Evolutionary conservation across 169 alveolate species (phyloP).

Genomic region (Ichthyophthirius multifiliis): DNA sequence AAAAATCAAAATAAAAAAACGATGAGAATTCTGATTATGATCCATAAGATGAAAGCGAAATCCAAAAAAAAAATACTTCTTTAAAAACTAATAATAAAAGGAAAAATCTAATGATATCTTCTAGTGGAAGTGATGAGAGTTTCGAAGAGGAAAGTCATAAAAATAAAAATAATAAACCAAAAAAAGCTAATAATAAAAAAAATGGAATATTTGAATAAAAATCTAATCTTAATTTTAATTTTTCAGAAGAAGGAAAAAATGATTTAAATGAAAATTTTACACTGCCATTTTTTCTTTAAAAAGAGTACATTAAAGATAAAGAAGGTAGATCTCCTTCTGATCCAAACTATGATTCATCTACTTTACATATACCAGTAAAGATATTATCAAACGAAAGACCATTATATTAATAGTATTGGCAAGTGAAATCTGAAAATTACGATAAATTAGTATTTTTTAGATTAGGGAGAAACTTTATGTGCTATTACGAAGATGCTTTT

Average conservation of each 20-base stretch:
- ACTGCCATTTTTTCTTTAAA: conserved; percentile 60
- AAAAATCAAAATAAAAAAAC: too few species aligned
- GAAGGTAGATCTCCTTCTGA: conserved; percentile 59
- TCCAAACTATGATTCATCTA: conserved; percentile 69
- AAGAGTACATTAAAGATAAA: conserved; percentile 62
- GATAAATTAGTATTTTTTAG: conserved; percentile 71
- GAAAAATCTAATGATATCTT: background rate
- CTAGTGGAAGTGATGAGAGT: background rate
- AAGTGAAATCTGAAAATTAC: conserved; percentile 57
- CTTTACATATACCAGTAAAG: conserved; percentile 64
- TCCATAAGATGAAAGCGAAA: background rate
- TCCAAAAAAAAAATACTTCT: background rate
- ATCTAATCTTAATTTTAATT: background rate
- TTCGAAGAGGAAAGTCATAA: background rate
- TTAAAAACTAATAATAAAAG: too few species aligned
- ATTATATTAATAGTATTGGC: conserved; percentile 69
- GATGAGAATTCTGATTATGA: too few species aligned
- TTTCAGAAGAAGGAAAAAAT: background rate
- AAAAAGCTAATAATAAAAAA: background rate
- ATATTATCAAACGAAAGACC: conserved; percentile 64
- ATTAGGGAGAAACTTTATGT: conserved; percentile 64
- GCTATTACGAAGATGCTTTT: conserved; percentile 68
- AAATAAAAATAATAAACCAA: background rate
- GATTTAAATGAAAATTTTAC: background rate
- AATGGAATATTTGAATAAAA: background rate